Percentiles rank a stretch among this genome's conserved stretches.
Conservation (phyloP, 2,329 filamentous ascomycete species). For the Hypoxylon sp. region DNA sequence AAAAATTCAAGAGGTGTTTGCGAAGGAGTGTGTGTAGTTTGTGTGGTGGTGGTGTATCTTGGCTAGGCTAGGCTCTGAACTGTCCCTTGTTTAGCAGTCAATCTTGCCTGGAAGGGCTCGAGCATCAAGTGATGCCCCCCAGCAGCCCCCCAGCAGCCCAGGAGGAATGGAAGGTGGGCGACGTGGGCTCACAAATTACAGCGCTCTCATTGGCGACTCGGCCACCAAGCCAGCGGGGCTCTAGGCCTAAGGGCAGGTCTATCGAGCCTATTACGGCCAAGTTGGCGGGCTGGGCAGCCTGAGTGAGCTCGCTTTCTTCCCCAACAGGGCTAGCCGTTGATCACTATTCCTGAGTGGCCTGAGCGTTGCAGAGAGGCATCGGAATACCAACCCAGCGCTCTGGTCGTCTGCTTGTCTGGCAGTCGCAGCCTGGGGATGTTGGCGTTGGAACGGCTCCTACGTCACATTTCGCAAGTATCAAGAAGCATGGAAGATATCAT, state of each 20-base stretch:
- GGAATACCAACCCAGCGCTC: not conserved
- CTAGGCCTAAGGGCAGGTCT: not conserved
- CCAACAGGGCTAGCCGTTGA: constrained; percentile 19
- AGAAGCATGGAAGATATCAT: too few relatives aligned
- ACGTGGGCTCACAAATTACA: constrained; percentile 38
- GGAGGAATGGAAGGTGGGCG: constrained; percentile 22
- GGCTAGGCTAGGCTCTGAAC: constrained; percentile 13
- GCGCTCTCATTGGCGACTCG: constrained; percentile 32
- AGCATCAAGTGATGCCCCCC: constrained; percentile 40
- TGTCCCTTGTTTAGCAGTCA: constrained; percentile 6
- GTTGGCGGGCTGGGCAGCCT: constrained; percentile 2
- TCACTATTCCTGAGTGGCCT: constrained; percentile 8
- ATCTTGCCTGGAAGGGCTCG: constrained; percentile 31
- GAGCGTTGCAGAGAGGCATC: constrained; percentile 6
- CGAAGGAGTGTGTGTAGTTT: constrained; percentile 16
- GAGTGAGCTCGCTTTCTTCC: constrained; percentile 27
- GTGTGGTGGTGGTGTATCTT: constrained; percentile 8
- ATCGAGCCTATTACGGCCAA: constrained; percentile 16
- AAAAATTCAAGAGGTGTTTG: constrained; percentile 9
- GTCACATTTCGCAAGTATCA: not conserved
- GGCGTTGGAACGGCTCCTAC: not conserved
- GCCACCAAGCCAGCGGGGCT: constrained; percentile 12
- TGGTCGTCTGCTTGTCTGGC: not conserved
- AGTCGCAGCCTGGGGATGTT: too few relatives aligned
- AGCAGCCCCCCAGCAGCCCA: too few relatives aligned